Conservation (phyloP, 176 grass and related monocot genomes). For the Alopecurus myosuroides region DNA sequence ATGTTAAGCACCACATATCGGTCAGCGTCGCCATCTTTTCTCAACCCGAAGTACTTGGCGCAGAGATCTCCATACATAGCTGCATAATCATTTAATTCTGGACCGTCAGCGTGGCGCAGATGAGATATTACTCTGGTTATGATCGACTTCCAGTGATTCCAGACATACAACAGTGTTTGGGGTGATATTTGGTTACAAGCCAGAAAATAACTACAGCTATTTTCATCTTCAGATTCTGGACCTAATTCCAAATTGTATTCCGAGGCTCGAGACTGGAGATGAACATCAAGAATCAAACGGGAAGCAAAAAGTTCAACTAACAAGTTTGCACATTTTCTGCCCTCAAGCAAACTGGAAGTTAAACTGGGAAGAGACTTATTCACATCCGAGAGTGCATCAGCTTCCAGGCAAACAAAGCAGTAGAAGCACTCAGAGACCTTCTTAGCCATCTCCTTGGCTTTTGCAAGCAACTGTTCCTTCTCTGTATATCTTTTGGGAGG, state of each 20-base stretch:
- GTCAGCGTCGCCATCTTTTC: conserved; percentile 15
- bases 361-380: conserved; percentile 31
- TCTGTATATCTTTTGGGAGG: conserved; percentile 46
- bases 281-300: conserved; percentile 60
- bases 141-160: conserved; percentile 51
- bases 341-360: conserved; percentile 34
- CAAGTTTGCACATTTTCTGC: conserved; percentile 28
- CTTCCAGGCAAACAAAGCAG: conserved; percentile 42
- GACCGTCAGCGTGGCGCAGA: neutral
- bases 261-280: conserved; percentile 27
- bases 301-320: conserved; percentile 35
- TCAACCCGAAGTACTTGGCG: conserved; percentile 56
- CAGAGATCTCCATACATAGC: conserved; percentile 42
- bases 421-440: conserved; percentile 40
- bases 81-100: conserved; percentile 9
- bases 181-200: conserved; percentile 22
- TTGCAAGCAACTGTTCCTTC: conserved; percentile 43
- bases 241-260: conserved; percentile 28
- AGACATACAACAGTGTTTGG: conserved; percentile 48
- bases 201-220: conserved; percentile 23
- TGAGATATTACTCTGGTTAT: conserved; percentile 21
- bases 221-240: conserved; percentile 8
- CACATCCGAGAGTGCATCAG: conserved; percentile 38
- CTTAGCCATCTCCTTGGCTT: conserved; percentile 48
- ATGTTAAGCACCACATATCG: conserved; percentile 41